Evolutionary conservation across 2,329 filamentous ascomycete species (phyloP).

Genomic region (Neofusicoccum cordaticola): DNA sequence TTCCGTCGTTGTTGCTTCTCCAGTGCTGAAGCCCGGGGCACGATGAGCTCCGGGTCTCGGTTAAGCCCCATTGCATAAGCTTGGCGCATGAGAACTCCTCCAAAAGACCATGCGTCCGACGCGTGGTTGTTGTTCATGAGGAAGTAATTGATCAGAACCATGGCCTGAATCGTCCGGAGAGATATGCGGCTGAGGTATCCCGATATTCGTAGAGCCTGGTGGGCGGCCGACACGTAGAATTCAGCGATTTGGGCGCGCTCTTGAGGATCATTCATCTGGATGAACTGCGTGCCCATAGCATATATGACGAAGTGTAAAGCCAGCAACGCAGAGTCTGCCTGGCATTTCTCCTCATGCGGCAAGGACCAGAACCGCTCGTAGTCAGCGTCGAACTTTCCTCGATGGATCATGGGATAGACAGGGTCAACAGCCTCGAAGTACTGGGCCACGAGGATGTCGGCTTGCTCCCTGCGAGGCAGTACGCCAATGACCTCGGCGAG

Average conservation of each 20-base stretch:
- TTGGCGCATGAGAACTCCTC: slow-evolving; percentile 72
- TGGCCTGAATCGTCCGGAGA: slow-evolving; percentile 70
- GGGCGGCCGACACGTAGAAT: slow-evolving; percentile 76
- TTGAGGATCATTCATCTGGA: slow-evolving; percentile 54
- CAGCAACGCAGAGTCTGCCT: slow-evolving; percentile 65
- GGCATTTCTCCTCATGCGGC: slow-evolving; percentile 54
- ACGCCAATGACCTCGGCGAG: slow-evolving; percentile 72
- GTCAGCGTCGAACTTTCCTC: slow-evolving; percentile 71
- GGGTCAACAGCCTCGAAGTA: slow-evolving; percentile 67
- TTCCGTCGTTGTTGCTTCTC: slow-evolving; percentile 78
- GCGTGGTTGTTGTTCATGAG: slow-evolving; percentile 84
- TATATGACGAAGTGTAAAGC: slow-evolving; percentile 75
- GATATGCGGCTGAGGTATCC: slow-evolving; percentile 75
- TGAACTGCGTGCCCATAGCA: slow-evolving; percentile 75
- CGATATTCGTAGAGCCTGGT: slow-evolving; percentile 71
- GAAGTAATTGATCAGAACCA: slow-evolving; percentile 81
- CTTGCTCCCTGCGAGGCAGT: slow-evolving; percentile 71
- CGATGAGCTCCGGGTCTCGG: slow-evolving; percentile 71
- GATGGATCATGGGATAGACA: slow-evolving; percentile 77
- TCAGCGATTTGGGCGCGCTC: slow-evolving; percentile 74
- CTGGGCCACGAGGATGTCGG: slow-evolving; percentile 62
- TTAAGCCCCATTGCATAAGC: slow-evolving; percentile 80
- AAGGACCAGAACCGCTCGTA: slow-evolving; percentile 77
- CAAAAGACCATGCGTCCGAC: slow-evolving; percentile 79
- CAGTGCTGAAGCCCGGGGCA: slow-evolving; percentile 63